Evolutionary conservation across 441 rosid genomes (phyloP).

Genomic region (Kokia cookei): DNA sequence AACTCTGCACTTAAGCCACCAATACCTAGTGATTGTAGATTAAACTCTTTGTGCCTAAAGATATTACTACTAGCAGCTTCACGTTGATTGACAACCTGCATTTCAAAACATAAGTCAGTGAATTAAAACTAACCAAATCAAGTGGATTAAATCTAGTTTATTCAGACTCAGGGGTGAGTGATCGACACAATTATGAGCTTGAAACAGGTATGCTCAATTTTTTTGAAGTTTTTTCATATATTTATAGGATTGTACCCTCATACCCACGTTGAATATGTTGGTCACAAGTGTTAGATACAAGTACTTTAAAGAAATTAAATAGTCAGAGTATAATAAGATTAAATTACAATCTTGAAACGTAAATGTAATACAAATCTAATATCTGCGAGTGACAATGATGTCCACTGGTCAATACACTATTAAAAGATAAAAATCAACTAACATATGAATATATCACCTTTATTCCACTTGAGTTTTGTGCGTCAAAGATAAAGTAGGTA

Average conservation of each 20-base stretch:
- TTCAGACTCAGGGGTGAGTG: background rate
- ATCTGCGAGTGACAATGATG: background rate
- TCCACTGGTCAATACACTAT: background rate
- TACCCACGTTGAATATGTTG: background rate
- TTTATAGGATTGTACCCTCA: background rate
- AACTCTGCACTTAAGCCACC: conserved; percentile 98
- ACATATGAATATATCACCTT: conserved; percentile 41
- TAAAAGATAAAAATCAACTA: conserved; percentile 5
- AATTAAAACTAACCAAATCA: conserved; percentile 10
- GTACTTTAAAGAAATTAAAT: background rate
- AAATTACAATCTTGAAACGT: background rate
- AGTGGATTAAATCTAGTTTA: background rate
- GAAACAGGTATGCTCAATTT: background rate
- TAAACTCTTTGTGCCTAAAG: conserved; percentile 92
- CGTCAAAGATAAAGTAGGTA: conserved; percentile 86
- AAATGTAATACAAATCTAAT: background rate
- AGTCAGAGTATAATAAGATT: background rate
- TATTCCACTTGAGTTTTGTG: conserved; percentile 84
- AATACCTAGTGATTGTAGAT: conserved; percentile 88
- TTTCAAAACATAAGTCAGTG: conserved; percentile 6
- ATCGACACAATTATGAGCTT: background rate
- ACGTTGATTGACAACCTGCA: conserved; percentile 92
- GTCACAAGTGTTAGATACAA: background rate
- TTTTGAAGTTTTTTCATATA: background rate
- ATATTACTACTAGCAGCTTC: conserved; percentile 97